These are phyloP conservation scores for Asterochloris sp. DNA, from an alignment of 139 green algal species.

Conservation along the genomic window DNA sequence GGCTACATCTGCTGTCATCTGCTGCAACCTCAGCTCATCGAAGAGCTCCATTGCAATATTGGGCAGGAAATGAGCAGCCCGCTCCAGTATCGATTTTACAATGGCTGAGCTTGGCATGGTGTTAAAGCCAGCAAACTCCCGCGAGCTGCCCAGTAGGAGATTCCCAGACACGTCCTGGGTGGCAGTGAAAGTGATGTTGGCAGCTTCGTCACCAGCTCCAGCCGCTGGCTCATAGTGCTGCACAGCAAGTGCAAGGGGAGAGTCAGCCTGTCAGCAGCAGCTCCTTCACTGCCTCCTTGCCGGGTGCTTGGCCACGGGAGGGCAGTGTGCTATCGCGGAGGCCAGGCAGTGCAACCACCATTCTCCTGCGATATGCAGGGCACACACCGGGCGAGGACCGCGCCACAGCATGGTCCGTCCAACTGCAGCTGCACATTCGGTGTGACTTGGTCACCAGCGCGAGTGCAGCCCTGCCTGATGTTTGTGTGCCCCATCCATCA, in stretches of 20 bases:
- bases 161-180: conserved; percentile 54
- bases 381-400: neutral
- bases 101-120: conserved; percentile 22
- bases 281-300: neutral
- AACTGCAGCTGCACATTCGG: too few species aligned
- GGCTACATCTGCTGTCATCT: neutral
- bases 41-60: conserved; percentile 17
- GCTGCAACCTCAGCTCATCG: neutral
- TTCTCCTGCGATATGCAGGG: neutral
- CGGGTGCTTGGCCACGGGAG: neutral
- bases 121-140: conserved; percentile 59
- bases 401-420: too few species aligned
- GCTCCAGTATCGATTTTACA: conserved; percentile 55
- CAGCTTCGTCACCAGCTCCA: neutral
- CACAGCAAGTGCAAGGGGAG: neutral
- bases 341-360: neutral
- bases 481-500: too few species aligned
- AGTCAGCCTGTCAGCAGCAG: neutral
- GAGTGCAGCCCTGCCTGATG: too few species aligned
- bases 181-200: conserved; percentile 77
- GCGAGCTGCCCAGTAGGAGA: conserved; percentile 56
- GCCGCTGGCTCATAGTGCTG: conserved; percentile 26
- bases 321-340: neutral
- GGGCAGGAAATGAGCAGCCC: conserved; percentile 56
- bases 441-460: too few species aligned